Evolutionary conservation across 805 yeast genomes (phyloP).

Genomic region (Yamadazyma phyllophila): DNA sequence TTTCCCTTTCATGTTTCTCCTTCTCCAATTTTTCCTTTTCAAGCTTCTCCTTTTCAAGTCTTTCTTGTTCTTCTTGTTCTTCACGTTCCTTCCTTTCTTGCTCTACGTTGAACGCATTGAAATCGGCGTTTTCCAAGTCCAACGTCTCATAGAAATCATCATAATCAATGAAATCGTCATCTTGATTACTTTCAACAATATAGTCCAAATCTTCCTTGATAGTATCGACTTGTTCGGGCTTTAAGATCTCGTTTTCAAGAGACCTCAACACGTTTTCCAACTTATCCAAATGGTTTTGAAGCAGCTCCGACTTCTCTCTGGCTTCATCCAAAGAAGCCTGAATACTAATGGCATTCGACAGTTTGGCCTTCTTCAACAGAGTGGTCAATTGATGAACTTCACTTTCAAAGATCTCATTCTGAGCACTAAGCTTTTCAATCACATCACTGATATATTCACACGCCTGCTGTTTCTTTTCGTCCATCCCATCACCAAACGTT

Average conservation of each 20-base stretch:
- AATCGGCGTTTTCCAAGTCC: conserved; percentile 47
- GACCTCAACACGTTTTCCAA: conserved; percentile 75
- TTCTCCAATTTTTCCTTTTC: conserved; percentile 10
- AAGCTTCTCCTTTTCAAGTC: conserved; percentile 5
- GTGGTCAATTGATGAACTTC: conserved; percentile 43
- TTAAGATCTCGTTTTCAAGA: conserved; percentile 76
- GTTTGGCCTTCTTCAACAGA: conserved; percentile 47
- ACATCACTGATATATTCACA: conserved; percentile 64
- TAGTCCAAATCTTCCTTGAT: conserved; percentile 88
- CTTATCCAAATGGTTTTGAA: conserved; percentile 72
- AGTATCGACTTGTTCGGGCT: conserved; percentile 70
- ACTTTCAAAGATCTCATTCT: conserved; percentile 74
- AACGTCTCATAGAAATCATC: conserved; percentile 89
- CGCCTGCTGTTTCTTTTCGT: conserved; percentile 74
- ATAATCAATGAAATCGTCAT: conserved; percentile 89
- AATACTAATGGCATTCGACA: conserved; percentile 41
- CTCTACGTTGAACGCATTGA: conserved; percentile 20
- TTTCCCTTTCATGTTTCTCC: conserved; percentile 9
- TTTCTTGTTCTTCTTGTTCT: conserved; percentile 8
- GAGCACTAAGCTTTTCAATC: conserved; percentile 79
- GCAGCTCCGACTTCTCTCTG: conserved; percentile 64
- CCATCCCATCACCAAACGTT: conserved; percentile 64
- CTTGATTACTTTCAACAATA: conserved; percentile 91
- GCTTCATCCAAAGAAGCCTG: conserved; percentile 62
- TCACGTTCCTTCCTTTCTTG: conserved; percentile 12